Evolutionary conservation across 148 eudicot genomes (phyloP), one percentile per base, ranked within the genome.

Genomic region (Vaccinium darrowii): DNA sequence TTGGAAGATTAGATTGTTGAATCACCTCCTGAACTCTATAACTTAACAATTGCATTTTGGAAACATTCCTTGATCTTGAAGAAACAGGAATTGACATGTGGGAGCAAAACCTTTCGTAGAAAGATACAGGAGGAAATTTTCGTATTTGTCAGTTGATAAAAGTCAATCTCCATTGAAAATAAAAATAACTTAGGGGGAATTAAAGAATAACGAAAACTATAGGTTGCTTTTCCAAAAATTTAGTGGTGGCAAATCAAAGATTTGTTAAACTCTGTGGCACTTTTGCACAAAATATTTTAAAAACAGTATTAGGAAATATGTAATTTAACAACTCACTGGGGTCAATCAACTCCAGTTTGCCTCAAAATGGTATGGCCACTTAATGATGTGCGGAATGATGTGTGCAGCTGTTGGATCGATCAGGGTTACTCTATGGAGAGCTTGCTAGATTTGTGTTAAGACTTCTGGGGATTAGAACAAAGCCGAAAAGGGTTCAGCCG

Each of bases 391-490:
- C 62, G 76, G 12, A 43, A 76, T 19, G 39, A 30, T 60, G 56
- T 58, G 53, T 90, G 90, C 93, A 96, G 99, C 90, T 97, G 54
- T 94, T 91, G 84, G 98, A 95, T 85, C 92, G 98, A 19, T 94
- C 96, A 51, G 99, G 99, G 52, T 49, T 92, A 82, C 84, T 97
- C 30, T 97, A 97, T 36, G 99, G 98, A 78, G 99, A 97, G 93
- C 91, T 97, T 83, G 99, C 99, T 16, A 91, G 98, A 90, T 97
- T 97, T 88, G 99, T 91, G 58, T 89, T 97, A 60, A 93, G 95
- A 87, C 62, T 95, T 33, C 84, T 97, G 84, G 99, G 99, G 25
- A 76, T 91, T n/a, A 87, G 84, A 90, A 88, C 95, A 82, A 92
- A 89, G 85, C 83, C 95, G 11, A 90, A 88, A 76, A 91, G 86